Base-by-base conservation (phyloP, 768 basidiomycete species). In the Fomitopsis serialis region DNA sequence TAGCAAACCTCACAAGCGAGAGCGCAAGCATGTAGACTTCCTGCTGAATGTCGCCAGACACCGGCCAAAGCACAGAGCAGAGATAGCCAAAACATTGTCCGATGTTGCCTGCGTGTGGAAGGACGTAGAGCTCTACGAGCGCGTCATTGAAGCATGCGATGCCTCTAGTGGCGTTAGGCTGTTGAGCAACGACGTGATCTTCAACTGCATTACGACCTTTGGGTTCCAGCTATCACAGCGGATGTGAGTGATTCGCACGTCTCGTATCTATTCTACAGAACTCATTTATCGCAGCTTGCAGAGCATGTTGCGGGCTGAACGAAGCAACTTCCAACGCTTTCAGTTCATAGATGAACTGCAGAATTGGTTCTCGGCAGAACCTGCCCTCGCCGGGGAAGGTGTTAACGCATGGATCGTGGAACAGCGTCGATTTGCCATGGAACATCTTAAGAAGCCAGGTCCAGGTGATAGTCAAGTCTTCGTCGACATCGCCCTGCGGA, bases 71-170 rank as follows among this genome's bases (percentile, higher is more conserved):
- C 51, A 47, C 2, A 42, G 36, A 12, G 17, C 22, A 32, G 25
- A 10, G 12, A 32, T 42, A 2, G 37, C 21, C 9, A 2, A 32
- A 25, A 50, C 27, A 23, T 23, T 61, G 4, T 58, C 51, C 27
- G 37, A 22, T 3, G 47, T 50, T 2, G 62, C 62, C 0, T 24
- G 19, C 13, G 17, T 13, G 1, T 57, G 56, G 54, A 25, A 42
- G 12, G 49, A 58, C 22, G 9, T 47, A 1, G 21, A 22, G 1
- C 48, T 60, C 1, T 63, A 58, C 57, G 17, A 45, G 25, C 54
- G 48, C 1, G 48, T 54, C 0, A 34, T 63, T 2, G 35, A 55
- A 13, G 37, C 23, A 10, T 58, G 61, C 50, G 52, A 47, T 32
- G 42, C 46, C n/a, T n/a, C 17, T 27, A 24, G 19, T 11, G 54